Percentiles rank a stretch among this genome's conserved stretches.
Conservation (phyloP, 495 filamentous ascomycete genomes). For the Echria macrotheca region DNA sequence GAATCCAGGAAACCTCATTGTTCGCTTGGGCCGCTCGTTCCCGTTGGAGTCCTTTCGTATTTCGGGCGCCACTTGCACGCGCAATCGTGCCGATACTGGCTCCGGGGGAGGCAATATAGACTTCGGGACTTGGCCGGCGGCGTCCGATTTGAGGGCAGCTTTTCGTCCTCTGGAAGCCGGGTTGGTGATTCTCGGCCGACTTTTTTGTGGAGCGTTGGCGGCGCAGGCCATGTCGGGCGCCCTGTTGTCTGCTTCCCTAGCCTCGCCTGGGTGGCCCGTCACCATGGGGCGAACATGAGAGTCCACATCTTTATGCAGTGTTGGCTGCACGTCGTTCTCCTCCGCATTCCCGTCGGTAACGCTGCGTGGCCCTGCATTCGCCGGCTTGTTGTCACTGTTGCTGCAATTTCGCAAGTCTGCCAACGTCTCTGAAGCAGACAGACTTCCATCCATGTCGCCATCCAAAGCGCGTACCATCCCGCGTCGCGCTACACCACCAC, state of each 20-base stretch:
- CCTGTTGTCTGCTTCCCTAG: not conserved
- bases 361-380: too few species aligned
- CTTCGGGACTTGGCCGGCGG: slow-evolving; percentile 39
- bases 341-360: too few species aligned
- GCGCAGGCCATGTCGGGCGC: not conserved
- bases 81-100: slow-evolving; percentile 3
- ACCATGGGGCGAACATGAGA: not conserved
- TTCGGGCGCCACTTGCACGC: slow-evolving; percentile 4
- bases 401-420: too few species aligned
- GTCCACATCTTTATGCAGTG: not conserved
- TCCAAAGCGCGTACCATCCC: too few species aligned
- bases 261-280: too few species aligned
- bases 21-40: slow-evolving; percentile 21
- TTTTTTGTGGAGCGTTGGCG: not conserved
- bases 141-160: slow-evolving; percentile 43
- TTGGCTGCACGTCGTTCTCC: not conserved
- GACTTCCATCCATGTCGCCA: too few species aligned
- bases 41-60: slow-evolving; percentile 6
- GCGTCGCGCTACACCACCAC: too few species aligned
- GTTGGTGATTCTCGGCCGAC: slow-evolving; percentile 27
- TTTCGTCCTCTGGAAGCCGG: slow-evolving; percentile 47
- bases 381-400: too few species aligned
- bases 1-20: slow-evolving; percentile 35
- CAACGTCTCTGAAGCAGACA: too few species aligned
- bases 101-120: slow-evolving; percentile 31